Evolutionary conservation across 2,329 filamentous ascomycete genomes (phyloP), one percentile per base, ranked within the genome.

Genomic region (Calonectria henricotiae): DNA sequence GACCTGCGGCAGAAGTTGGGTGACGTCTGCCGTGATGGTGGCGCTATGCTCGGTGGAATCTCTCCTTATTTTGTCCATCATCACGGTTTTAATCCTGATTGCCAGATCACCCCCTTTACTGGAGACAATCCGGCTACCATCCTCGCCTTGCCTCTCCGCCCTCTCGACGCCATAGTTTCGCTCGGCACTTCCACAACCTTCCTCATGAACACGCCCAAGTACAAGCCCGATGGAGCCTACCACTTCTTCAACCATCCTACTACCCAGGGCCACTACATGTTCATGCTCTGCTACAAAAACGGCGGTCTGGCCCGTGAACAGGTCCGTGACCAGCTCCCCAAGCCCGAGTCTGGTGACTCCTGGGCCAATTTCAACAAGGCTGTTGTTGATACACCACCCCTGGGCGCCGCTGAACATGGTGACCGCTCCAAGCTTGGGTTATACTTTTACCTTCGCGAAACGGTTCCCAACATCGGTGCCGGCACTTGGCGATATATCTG

Each of bases 241-340:
- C 96, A 99, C 85, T 98, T 98, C 87, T 97, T 98, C 89, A 98
- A 98, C 85, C 95, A 98, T 83, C 96, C 96, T 1, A 96, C 95
- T 51, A 97, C 94, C 0, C 86, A 91, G 0, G 94, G 93, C 1
- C 89, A 98, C 70, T 98, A 97, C 88, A 98, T 99, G 96, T 98
- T 99, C 84, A 99, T 99, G 96, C 90, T 99, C 41, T 99, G 96
- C 88, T 99, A 98, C 87, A 98, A 98, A 85, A 99, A 99, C 83
- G 96, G 96, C 75, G 95, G 95, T 2, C 90, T 98, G 1, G 96
- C 96, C 2, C 93, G 96, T 51, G 96, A 99, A 81, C 91, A 93
- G 77, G 90, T 98, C 72, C 93, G 96, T 65, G 94, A 99, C 79
- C 87, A 89, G 0, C 89, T 98, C 63, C 92, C 94, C 46, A 82